A percentile compares a stretch with the other conserved stretches of the same genome.
These are phyloP conservation scores for Amanita jacksonii DNA, from an alignment of 768 basidiomycete genomes.

Conservation along the genomic window DNA sequence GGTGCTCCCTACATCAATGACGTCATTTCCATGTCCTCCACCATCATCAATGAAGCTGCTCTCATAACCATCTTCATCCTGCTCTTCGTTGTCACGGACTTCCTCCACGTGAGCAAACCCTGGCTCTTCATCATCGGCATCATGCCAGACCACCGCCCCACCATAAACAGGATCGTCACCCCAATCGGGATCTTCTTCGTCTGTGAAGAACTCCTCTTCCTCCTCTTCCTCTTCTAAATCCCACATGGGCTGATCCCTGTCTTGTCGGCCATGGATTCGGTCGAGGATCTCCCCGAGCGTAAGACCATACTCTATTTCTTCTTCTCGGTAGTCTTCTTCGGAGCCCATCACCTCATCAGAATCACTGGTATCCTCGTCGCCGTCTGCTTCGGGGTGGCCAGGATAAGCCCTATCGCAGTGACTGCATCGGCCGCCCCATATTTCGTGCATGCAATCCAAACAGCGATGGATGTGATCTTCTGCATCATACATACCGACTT, in stretches of 20 bases:
- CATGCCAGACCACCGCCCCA: neutral
- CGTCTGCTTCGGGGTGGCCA: conserved; percentile 31
- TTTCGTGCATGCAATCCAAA: conserved; percentile 69
- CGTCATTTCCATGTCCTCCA: conserved; percentile 3
- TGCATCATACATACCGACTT: conserved; percentile 56
- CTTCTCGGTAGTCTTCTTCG: conserved; percentile 3
- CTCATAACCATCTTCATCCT: conserved; percentile 11
- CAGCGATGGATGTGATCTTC: conserved; percentile 78
- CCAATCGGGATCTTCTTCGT: neutral
- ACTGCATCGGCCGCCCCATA: conserved; percentile 59
- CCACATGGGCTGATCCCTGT: neutral
- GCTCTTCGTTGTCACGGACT: neutral
- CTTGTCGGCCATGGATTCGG: neutral
- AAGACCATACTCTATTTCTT: neutral
- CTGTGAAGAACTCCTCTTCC: neutral
- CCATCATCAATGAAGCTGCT: conserved; percentile 16
- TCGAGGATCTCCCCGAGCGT: conserved; percentile 1
- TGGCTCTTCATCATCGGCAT: conserved; percentile 5
- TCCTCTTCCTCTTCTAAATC: conserved; percentile 4
- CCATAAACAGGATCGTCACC: conserved; percentile 11
- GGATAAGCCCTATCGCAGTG: conserved; percentile 50
- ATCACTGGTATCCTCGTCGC: conserved; percentile 28
- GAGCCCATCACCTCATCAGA: conserved; percentile 2
- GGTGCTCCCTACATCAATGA: neutral
- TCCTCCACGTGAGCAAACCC: conserved; percentile 8